These are phyloP conservation scores for Hypoxylon sp. DNA, from an alignment of 2,329 filamentous ascomycete genomes.

Conservation along the genomic window DNA sequence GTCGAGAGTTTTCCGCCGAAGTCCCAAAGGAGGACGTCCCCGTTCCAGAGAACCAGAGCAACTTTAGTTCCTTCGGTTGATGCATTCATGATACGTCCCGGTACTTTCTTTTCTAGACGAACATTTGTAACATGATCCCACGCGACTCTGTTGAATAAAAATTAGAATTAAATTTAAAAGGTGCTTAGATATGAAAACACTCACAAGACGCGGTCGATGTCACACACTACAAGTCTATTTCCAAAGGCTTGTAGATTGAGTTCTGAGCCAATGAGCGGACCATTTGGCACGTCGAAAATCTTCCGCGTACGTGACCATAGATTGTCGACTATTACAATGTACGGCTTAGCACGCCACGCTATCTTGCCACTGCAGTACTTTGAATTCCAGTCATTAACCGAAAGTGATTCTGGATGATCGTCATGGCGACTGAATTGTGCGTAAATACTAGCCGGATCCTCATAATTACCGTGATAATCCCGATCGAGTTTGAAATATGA, in stretches of 20 bases:
- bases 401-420: not conserved
- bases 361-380: constrained; percentile 46
- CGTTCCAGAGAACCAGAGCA: constrained; percentile 41
- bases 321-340: constrained; percentile 43
- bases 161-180: constrained; percentile 27
- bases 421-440: constrained; percentile 13
- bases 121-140: constrained; percentile 47
- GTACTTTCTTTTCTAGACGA: constrained; percentile 42
- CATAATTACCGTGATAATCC: constrained; percentile 23
- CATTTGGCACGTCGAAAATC: constrained; percentile 38
- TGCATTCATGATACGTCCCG: constrained; percentile 26
- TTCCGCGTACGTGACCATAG: constrained; percentile 44
- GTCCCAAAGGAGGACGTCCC: constrained; percentile 46
- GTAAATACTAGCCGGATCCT: constrained; percentile 20
- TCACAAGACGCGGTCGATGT: constrained; percentile 44
- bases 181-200: constrained; percentile 6
- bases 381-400: not conserved
- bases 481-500: constrained; percentile 39
- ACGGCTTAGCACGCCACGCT: constrained; percentile 35
- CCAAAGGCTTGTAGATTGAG: constrained; percentile 44
- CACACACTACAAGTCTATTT: constrained; percentile 43
- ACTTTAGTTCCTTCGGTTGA: constrained; percentile 37
- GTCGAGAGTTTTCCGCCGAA: constrained; percentile 33
- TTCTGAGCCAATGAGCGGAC: constrained; percentile 24
- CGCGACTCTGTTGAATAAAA: constrained; percentile 39